Evolutionary conservation across 2,329 filamentous ascomycete genomes (phyloP).

Genomic region (Cyanodermella asteris): DNA sequence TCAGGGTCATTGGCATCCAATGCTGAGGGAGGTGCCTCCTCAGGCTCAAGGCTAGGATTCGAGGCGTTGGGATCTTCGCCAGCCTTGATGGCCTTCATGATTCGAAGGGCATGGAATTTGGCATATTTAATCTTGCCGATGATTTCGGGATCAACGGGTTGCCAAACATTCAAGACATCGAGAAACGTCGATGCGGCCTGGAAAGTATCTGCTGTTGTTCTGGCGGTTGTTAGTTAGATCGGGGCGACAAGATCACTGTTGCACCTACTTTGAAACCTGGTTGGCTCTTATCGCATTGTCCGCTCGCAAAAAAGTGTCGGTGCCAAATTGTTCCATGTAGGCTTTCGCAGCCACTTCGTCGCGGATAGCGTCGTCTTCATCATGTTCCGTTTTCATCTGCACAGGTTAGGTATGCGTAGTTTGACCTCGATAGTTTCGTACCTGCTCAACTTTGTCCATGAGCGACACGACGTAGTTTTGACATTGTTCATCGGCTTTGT

Average conservation of each 20-base stretch:
- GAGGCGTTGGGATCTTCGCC: conserved; percentile 81
- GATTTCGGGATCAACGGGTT: conserved; percentile 48
- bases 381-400: conserved; percentile 49
- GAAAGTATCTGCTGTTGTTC: conserved; percentile 84
- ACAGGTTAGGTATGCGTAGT: background rate
- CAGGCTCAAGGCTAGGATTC: conserved; percentile 48
- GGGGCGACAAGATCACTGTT: background rate
- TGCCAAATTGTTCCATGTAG: conserved; percentile 82
- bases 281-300: conserved; percentile 64
- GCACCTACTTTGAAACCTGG: conserved; percentile 52
- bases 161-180: conserved; percentile 73
- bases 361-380: conserved; percentile 58
- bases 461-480: conserved; percentile 59
- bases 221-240: conserved; percentile 14
- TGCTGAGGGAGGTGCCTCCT: conserved; percentile 19
- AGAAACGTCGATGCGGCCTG: conserved; percentile 84
- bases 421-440: conserved; percentile 15
- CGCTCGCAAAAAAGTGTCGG: conserved; percentile 68
- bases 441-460: conserved; percentile 79
- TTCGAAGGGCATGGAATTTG: conserved; percentile 85
- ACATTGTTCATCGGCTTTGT: conserved; percentile 56
- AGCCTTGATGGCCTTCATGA: conserved; percentile 73
- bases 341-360: conserved; percentile 76
- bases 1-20: conserved; percentile 46
- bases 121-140: conserved; percentile 83